Evolutionary conservation across 164 flowering plant genomes (phyloP).

Genomic region (Piper betle): DNA sequence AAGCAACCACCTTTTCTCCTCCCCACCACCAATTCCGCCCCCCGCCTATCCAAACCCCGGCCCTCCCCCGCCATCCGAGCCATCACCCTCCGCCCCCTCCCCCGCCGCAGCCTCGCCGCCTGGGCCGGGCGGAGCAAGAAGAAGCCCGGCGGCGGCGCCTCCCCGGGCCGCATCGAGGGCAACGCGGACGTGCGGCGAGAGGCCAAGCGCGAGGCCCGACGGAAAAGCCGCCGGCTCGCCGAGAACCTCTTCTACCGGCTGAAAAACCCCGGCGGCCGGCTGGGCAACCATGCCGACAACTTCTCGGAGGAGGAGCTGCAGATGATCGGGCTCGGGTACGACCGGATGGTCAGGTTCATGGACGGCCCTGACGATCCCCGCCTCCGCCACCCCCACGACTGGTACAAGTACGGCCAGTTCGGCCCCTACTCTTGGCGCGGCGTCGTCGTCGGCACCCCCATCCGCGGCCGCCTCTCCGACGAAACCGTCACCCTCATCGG

Average conservation of each 20-base stretch:
- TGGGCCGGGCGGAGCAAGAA: constrained; percentile 79
- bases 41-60: constrained; percentile 7
- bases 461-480: constrained; percentile 58
- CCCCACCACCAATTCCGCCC: constrained; percentile 4
- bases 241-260: constrained; percentile 70
- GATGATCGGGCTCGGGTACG: constrained; percentile 82
- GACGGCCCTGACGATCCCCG: constrained; percentile 75
- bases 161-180: constrained; percentile 58
- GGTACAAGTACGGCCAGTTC: constrained; percentile 90
- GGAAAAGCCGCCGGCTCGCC: constrained; percentile 35
- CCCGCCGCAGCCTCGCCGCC: constrained; percentile 8
- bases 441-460: constrained; percentile 73
- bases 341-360: constrained; percentile 87
- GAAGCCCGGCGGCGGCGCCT: constrained; percentile 38
- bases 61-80: constrained; percentile 5
- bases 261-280: constrained; percentile 62
- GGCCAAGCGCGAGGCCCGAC: constrained; percentile 45
- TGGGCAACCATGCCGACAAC: constrained; percentile 50
- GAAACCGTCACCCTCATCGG: constrained; percentile 56
- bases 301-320: constrained; percentile 72
- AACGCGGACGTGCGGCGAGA: constrained; percentile 44
- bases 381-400: constrained; percentile 73
- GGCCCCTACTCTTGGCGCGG: constrained; percentile 97
- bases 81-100: constrained; percentile 8
- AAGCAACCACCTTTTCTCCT: neutral